These are phyloP conservation scores for Backusella tuberculispora DNA, from an alignment of 192 early-diverging fungal genomes.

Conservation along the genomic window DNA sequence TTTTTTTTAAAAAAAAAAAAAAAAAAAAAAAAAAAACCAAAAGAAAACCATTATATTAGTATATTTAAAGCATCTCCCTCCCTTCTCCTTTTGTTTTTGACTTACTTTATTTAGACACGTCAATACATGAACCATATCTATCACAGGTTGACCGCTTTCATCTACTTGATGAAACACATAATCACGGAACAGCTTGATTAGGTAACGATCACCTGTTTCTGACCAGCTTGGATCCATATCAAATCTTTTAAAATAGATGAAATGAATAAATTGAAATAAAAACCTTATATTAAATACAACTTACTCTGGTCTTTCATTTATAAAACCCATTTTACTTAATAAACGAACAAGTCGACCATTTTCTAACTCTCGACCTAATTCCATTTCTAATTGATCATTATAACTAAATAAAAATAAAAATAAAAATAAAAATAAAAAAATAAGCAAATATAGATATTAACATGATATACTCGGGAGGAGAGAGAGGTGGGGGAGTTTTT, in stretches of 20 bases:
- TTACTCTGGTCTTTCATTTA: constrained; percentile 88
- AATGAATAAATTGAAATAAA: constrained; percentile 34
- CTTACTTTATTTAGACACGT: constrained; percentile 91
- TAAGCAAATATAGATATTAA: no score
- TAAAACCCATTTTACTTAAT: constrained; percentile 89
- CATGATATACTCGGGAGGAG: background rate
- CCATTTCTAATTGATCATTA: constrained; percentile 80
- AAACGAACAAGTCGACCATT: constrained; percentile 89
- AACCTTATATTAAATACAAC: constrained; percentile 33
- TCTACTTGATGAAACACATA: constrained; percentile 97
- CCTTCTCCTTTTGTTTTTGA: background rate
- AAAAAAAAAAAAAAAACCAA: no score
- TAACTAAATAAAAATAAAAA: constrained; percentile 35
- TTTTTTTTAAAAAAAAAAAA: no score
- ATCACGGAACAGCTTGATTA: constrained; percentile 97
- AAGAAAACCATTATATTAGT: no score
- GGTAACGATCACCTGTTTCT: constrained; percentile 98
- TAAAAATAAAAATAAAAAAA: background rate
- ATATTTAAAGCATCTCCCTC: no score
- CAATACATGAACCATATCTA: constrained; percentile 91
- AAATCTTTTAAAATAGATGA: constrained; percentile 57
- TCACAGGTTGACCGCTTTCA: constrained; percentile 72
- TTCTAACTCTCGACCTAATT: constrained; percentile 81
- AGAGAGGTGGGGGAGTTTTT: background rate
- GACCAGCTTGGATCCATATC: constrained; percentile 92